These are phyloP conservation scores for Calcarisporium arbuscula DNA, from an alignment of 2,329 filamentous ascomycete genomes.

Conservation along the genomic window DNA sequence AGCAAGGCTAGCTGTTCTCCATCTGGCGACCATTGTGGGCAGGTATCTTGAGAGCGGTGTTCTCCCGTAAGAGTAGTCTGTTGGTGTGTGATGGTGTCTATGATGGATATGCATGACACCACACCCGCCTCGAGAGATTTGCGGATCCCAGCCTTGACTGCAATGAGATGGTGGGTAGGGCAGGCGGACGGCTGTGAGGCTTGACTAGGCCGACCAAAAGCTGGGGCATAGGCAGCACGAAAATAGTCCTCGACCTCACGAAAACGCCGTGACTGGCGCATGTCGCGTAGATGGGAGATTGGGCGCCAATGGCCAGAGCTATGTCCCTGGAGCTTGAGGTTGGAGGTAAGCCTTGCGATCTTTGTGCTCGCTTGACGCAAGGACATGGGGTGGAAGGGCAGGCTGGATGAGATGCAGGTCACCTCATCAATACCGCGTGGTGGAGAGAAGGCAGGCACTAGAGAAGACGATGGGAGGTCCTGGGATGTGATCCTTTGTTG, in stretches of 20 bases:
- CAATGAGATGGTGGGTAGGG: background rate
- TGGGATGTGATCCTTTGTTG: too few relatives aligned
- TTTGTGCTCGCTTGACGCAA: too few relatives aligned
- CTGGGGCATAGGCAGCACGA: background rate
- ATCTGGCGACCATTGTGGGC: constrained; percentile 1
- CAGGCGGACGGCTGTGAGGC: background rate
- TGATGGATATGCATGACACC: background rate
- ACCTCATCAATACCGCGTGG: too few relatives aligned
- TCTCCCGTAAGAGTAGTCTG: background rate
- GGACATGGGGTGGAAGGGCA: too few relatives aligned
- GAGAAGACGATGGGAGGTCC: too few relatives aligned
- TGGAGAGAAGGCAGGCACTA: too few relatives aligned
- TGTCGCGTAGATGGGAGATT: background rate
- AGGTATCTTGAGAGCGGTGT: background rate
- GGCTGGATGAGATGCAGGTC: too few relatives aligned
- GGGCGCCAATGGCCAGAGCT: background rate
- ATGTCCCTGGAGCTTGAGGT: too few relatives aligned
- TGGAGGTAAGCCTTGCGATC: too few relatives aligned
- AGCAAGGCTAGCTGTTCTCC: constrained; percentile 1
- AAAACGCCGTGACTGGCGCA: background rate
- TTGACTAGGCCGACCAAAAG: constrained; percentile 1
- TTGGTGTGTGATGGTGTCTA: background rate
- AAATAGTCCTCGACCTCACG: background rate
- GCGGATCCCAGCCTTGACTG: constrained; percentile 1
- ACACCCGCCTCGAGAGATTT: background rate